These are phyloP conservation scores for Entrophospora sp. DNA, from an alignment of 192 early-diverging fungal genomes.

Conservation along the genomic window DNA sequence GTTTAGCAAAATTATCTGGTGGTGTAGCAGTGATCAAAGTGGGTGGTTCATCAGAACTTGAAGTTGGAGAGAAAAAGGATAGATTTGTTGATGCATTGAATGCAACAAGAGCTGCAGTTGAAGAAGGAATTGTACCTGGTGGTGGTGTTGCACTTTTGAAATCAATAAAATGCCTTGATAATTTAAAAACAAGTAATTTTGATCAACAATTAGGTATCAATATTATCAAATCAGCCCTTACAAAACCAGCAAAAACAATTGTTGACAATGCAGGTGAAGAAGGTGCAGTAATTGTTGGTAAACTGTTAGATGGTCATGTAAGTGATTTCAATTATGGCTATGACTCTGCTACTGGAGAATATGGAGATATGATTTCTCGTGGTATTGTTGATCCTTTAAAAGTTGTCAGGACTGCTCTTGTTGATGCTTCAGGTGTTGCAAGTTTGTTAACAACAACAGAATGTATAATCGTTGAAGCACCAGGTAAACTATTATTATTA, in stretches of 20 bases:
- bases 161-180: conserved; percentile 73
- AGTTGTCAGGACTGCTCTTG: conserved; percentile 96
- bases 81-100: conserved; percentile 95
- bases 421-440: conserved; percentile 96
- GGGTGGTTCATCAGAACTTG: conserved; percentile 95
- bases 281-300: conserved; percentile 93
- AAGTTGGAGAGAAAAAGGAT: conserved; percentile 99
- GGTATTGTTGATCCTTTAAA: conserved; percentile 99
- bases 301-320: conserved; percentile 72
- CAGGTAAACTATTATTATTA: no score
- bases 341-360: conserved; percentile 86
- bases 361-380: conserved; percentile 93
- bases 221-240: conserved; percentile 92
- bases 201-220: conserved; percentile 98
- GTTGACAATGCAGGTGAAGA: conserved; percentile 96
- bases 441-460: conserved; percentile 96
- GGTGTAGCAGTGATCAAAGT: conserved; percentile 99
- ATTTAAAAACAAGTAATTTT: conserved; percentile 91
- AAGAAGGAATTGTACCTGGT: conserved; percentile 98
- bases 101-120: conserved; percentile 97
- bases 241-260: conserved; percentile 88
- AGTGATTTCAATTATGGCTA: conserved; percentile 89
- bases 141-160: conserved; percentile 97
- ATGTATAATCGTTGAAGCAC: conserved; percentile 96
- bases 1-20: conserved; percentile 94